Evolutionary conservation across 202 grass and related monocot genomes (phyloP).

Genomic region (Musa balbisiana): DNA sequence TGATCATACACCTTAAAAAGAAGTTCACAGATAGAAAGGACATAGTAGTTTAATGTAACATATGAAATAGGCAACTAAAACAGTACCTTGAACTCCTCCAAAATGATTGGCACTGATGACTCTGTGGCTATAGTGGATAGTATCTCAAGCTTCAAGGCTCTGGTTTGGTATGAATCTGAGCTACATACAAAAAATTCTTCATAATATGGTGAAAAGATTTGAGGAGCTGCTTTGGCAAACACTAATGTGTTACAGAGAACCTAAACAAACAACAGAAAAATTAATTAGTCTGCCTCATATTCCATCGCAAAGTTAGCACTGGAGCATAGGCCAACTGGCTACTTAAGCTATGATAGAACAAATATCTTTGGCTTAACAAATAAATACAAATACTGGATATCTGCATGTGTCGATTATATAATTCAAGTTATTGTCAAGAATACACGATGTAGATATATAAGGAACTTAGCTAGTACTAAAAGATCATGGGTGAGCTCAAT

Average conservation of each 20-base stretch:
- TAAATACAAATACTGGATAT: too few relatives aligned
- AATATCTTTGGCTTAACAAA: too few relatives aligned
- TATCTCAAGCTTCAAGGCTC: slow-evolving; percentile 90
- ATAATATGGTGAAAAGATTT: slow-evolving; percentile 55
- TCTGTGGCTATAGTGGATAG: slow-evolving; percentile 68
- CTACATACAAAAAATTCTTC: slow-evolving; percentile 86
- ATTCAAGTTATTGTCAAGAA: too few relatives aligned
- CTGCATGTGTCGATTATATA: too few relatives aligned
- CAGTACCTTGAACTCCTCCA: slow-evolving; percentile 88
- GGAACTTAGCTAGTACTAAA: too few relatives aligned
- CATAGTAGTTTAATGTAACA: not conserved
- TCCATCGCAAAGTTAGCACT: not conserved
- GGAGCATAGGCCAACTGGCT: too few relatives aligned
- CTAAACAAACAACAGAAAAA: slow-evolving; percentile 27
- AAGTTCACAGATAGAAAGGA: not conserved
- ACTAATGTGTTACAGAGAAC: slow-evolving; percentile 86
- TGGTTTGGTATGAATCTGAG: slow-evolving; percentile 72
- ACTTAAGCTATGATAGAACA: too few relatives aligned
- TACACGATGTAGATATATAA: too few relatives aligned
- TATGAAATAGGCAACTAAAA: not conserved
- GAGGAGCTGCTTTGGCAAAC: slow-evolving; percentile 69
- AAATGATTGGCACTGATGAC: slow-evolving; percentile 52
- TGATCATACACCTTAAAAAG: too few relatives aligned
- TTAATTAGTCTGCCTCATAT: not conserved
- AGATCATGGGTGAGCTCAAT: too few relatives aligned